phyloP scores from a whole-genome alignment of 1,284 basidiomycete species.

The Trichosporon faecale region DNA sequence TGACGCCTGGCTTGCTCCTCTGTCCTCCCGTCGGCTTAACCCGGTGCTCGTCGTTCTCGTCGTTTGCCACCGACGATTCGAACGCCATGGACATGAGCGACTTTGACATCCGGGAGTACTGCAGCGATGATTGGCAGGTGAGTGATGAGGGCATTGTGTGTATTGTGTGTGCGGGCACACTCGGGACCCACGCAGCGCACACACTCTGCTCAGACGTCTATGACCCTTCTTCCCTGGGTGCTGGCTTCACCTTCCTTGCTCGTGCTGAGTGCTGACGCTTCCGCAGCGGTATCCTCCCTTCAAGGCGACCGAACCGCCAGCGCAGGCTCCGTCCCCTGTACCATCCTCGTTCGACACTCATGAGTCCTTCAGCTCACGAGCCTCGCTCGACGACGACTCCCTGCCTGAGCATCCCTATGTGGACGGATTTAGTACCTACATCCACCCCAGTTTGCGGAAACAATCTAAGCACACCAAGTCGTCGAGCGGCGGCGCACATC shows the following conservation, averaged over 20 bases:
- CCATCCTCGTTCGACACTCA: conserved; percentile 4
- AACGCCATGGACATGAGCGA: conserved; percentile 4
- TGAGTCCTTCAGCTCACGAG: neutral
- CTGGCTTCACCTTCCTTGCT: neutral
- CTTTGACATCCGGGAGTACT: neutral
- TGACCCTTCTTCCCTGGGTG: neutral
- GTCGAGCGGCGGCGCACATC: conserved; percentile 1
- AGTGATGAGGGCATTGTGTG: neutral
- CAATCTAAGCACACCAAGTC: conserved; percentile 4
- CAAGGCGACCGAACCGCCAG: neutral
- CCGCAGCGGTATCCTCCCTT: neutral
- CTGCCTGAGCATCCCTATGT: neutral
- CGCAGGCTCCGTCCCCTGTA: conserved; percentile 1
- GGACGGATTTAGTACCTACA: conserved; percentile 11
- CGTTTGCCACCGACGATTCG: neutral
- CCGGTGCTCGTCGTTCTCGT: neutral
- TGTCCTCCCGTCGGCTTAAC: neutral
- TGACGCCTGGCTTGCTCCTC: neutral
- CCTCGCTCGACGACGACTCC: neutral
- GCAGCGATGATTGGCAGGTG: neutral
- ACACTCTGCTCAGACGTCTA: neutral
- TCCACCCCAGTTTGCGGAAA: conserved; percentile 8
- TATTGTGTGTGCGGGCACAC: neutral
- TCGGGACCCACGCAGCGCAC: neutral
- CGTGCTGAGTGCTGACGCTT: conserved; percentile 4